Percentiles rank a stretch among this genome's conserved stretches.
Conservation (phyloP, 176 grass and related monocot species). For the Elymus sibiricus region DNA sequence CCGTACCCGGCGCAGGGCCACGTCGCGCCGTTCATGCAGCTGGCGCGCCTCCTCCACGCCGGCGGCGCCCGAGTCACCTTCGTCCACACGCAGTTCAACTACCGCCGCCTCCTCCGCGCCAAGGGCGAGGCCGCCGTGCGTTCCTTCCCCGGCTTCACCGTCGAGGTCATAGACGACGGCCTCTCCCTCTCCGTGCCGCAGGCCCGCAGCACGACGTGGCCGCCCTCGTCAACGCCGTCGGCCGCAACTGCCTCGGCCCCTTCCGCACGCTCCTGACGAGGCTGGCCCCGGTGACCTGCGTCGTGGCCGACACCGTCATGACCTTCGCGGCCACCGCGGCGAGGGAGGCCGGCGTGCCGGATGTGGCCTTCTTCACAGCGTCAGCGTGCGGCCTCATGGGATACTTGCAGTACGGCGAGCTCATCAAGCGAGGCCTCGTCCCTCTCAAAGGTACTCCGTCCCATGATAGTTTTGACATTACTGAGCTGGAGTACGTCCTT, state of each 20-base stretch:
- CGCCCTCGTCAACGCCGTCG: background rate
- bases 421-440: conserved; percentile 8
- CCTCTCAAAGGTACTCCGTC: no score
- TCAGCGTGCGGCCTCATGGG: conserved; percentile 31
- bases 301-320: conserved; percentile 40
- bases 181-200: background rate
- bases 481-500: no score
- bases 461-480: no score
- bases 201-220: background rate
- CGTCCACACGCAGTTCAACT: conserved; percentile 24
- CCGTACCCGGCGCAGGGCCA: conserved; percentile 38
- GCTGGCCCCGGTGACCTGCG: conserved; percentile 24
- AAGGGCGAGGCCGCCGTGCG: background rate
- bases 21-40: conserved; percentile 38
- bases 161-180: conserved; percentile 39
- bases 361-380: conserved; percentile 49
- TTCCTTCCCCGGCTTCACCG: background rate
- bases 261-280: background rate
- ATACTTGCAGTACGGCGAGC: conserved; percentile 23
- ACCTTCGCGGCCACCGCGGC: conserved; percentile 31
- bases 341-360: conserved; percentile 21
- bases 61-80: conserved; percentile 34
- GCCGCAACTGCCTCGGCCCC: conserved; percentile 29
- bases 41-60: conserved; percentile 32
- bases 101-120: background rate